Conservation (phyloP, 2,329 filamentous ascomycete genomes). For the Chaetomiaceae sp. region DNA sequence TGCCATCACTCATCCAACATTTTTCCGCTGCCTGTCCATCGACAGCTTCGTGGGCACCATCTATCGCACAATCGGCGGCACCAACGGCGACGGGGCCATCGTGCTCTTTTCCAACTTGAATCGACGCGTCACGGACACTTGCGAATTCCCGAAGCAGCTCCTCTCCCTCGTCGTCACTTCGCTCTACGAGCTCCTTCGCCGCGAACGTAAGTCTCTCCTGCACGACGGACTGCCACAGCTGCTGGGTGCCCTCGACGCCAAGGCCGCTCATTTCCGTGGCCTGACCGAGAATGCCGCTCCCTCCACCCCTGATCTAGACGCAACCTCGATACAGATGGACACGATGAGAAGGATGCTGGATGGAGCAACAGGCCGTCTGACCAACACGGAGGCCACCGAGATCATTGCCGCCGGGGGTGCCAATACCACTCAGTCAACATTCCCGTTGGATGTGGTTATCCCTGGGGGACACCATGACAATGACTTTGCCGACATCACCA, state of each 20-base stretch:
- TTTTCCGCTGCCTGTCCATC: slow-evolving; percentile 35
- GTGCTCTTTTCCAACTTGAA: slow-evolving; percentile 27
- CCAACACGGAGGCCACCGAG: not conserved
- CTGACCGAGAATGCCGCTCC: not conserved
- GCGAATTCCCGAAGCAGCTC: not conserved
- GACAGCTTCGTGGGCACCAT: slow-evolving; percentile 35
- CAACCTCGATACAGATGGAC: not conserved
- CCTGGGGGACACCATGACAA: slow-evolving; percentile 40
- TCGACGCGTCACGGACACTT: not conserved
- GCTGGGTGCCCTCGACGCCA: not conserved
- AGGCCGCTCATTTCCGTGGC: not conserved
- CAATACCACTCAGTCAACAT: slow-evolving; percentile 26
- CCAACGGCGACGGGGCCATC: slow-evolving; percentile 31
- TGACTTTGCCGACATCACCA: slow-evolving; percentile 38
- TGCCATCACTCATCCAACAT: slow-evolving; percentile 32
- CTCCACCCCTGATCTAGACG: not conserved
- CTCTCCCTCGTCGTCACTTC: not conserved
- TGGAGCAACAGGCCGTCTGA: not conserved
- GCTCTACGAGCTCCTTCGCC: slow-evolving; percentile 11
- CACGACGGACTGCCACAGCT: slow-evolving; percentile 10
- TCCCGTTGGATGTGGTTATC: slow-evolving; percentile 31
- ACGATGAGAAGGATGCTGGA: slow-evolving; percentile 10
- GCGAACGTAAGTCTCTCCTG: slow-evolving; percentile 12
- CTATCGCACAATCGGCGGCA: slow-evolving; percentile 33
- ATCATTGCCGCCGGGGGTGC: not conserved